Percentiles rank a stretch among this genome's conserved stretches.
Conservation (phyloP, 1,139 yeast genomes). For the Taphrina deformans region DNA sequence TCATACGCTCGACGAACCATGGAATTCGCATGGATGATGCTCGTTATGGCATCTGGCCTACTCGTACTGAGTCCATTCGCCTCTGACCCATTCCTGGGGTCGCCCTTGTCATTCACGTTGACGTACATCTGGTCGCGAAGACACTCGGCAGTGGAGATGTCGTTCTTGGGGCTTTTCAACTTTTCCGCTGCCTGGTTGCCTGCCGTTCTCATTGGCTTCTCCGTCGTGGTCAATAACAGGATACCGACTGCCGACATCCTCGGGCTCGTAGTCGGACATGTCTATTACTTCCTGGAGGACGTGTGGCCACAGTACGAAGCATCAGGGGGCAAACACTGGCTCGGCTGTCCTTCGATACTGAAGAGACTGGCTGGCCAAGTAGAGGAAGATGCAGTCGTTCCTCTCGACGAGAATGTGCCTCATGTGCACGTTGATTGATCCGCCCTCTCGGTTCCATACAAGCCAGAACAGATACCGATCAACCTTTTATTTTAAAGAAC, state of each 20-base stretch:
- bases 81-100: slow-evolving; percentile 47
- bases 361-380: slow-evolving; percentile 9
- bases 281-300: slow-evolving; percentile 50
- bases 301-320: slow-evolving; percentile 45
- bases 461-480: no score
- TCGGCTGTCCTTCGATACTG: slow-evolving; percentile 7
- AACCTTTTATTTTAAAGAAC: no score
- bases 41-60: slow-evolving; percentile 43
- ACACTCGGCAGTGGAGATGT: slow-evolving; percentile 48
- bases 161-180: slow-evolving; percentile 48
- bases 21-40: slow-evolving; percentile 50
- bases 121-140: slow-evolving; percentile 53
- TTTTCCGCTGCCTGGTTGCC: slow-evolving; percentile 52
- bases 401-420: not conserved
- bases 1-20: slow-evolving; percentile 45
- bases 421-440: slow-evolving; percentile 11
- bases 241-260: slow-evolving; percentile 45
- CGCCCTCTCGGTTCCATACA: no score
- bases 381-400: not conserved
- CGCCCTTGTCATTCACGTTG: slow-evolving; percentile 47
- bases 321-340: slow-evolving; percentile 24
- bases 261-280: slow-evolving; percentile 52
- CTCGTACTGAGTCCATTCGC: slow-evolving; percentile 45
- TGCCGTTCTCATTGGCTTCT: slow-evolving; percentile 45
- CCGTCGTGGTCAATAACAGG: slow-evolving; percentile 41